Percentiles rank a stretch among this genome's conserved stretches.
Evolutionary conservation across 352 stramenopile species (phyloP).

Genomic region (Phytopythium kandeliae): DNA sequence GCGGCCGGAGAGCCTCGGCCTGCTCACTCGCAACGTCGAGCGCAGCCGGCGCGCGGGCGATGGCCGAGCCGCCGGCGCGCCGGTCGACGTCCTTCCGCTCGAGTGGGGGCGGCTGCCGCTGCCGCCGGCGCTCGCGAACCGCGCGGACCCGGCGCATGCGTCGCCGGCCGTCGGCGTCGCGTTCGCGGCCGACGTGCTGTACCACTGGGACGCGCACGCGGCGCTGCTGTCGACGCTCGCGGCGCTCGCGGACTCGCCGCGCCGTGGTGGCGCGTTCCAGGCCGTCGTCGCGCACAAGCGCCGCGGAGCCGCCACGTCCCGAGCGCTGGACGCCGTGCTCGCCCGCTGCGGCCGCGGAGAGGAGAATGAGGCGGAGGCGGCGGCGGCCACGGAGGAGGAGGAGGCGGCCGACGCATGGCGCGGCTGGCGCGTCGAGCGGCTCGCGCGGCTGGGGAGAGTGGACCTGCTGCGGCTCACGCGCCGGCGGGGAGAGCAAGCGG

Average conservation of each 20-base stretch:
- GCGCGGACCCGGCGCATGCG: background rate
- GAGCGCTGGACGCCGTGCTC: background rate
- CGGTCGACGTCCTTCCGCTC: conserved; percentile 12
- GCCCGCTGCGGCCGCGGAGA: background rate
- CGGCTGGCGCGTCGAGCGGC: background rate
- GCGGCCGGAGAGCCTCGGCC: conserved; percentile 16
- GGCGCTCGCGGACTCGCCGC: background rate
- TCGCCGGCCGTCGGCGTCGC: conserved; percentile 15
- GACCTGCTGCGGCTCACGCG: conserved; percentile 3
- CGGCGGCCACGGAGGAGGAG: too few species aligned
- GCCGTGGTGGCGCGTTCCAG: background rate
- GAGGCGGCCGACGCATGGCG: background rate
- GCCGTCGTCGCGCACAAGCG: conserved; percentile 55
- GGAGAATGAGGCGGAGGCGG: background rate
- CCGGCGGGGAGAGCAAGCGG: background rate
- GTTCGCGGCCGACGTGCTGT: conserved; percentile 56
- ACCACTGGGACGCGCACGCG: conserved; percentile 51
- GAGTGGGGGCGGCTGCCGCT: conserved; percentile 23
- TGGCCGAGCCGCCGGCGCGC: conserved; percentile 10
- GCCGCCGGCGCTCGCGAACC: background rate
- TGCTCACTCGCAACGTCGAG: conserved; percentile 25
- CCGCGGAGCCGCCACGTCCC: conserved; percentile 11
- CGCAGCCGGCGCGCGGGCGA: background rate
- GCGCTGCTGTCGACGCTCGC: conserved; percentile 31
- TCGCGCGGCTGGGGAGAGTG: background rate